Base-by-base conservation (phyloP, 2,329 filamentous ascomycete genomes). In the Alternaria sp. region DNA sequence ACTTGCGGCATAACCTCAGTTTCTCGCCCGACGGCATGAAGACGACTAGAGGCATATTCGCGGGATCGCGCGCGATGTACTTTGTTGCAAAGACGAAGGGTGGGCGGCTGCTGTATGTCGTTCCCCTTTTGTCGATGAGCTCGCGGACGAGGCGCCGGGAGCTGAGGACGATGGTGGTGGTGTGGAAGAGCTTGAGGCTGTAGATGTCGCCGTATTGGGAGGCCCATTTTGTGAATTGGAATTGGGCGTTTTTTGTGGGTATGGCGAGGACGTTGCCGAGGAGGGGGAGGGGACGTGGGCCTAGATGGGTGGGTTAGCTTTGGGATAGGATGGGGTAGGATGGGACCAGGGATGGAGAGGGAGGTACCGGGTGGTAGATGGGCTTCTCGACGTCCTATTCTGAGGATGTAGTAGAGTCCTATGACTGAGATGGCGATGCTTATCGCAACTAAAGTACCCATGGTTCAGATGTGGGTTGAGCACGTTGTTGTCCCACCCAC, bases 1-100 rank as follows among this genome's bases (percentile, higher is more conserved):
- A 67, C 60, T 82, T 83, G 14, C 85, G 78, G n/a, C 81, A 79
- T 3, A 67, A 75, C 5, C 82, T 75, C 85, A 84, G 86, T 15
- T 72, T 75, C n/a, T 79, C 72, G 0, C 82, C 81, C 51, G 85
- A 83, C 28, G 83, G 72, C 80, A 86, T 84, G 25, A 82, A 68
- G 4, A 85, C 74, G 4, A 55, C 53, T 25, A 55, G 28, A n/a
- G 25, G 41, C 7, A 85, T 72, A 64, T 86, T 84, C 61, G 86
- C 79, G 2, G 83, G 83, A 3, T 78, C 73, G 0, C 28, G 20
- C 2, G 82, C 81, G 55, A 86, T 83, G 25, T 86, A 73, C 12
- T 12, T 25, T 33, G 82, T 72, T 9, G 41, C 41, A 26, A 66
- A 28, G 26, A 50, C 50, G 9, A 57, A 58, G 3, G 44, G 50